These are phyloP conservation scores for Catenaria anguillulae DNA, from an alignment of 371 early-diverging fungal genomes.

Conservation along the genomic window DNA sequence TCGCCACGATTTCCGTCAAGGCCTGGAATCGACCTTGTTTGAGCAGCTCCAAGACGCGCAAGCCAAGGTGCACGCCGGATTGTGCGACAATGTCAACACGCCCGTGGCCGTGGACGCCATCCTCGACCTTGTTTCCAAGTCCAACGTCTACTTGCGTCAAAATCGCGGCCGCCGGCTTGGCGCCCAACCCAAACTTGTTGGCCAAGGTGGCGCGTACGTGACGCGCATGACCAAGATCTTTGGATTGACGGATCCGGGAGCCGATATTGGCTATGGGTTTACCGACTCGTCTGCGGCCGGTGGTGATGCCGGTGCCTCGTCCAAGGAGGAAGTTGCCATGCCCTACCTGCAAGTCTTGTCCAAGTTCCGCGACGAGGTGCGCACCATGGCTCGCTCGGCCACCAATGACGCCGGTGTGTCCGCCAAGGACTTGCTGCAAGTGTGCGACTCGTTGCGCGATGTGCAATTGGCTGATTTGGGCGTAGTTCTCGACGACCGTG, in stretches of 20 bases:
- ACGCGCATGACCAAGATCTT: constrained; percentile 54
- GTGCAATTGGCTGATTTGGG: constrained; percentile 68
- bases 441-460: constrained; percentile 80
- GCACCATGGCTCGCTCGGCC: constrained; percentile 45
- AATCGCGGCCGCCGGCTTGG: constrained; percentile 15
- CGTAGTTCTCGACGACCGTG: constrained; percentile 82
- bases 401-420: neutral
- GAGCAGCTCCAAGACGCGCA: constrained; percentile 42
- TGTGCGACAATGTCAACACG: constrained; percentile 92
- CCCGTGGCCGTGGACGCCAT: constrained; percentile 65
- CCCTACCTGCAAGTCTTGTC: constrained; percentile 68
- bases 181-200: constrained; percentile 46
- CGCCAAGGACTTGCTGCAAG: constrained; percentile 37
- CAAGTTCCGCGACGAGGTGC: constrained; percentile 73
- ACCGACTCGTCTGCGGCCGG: constrained; percentile 17
- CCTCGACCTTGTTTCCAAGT: constrained; percentile 55
- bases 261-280: constrained; percentile 36
- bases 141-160: constrained; percentile 63
- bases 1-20: constrained; percentile 48
- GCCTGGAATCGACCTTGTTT: constrained; percentile 44
- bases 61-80: constrained; percentile 60
- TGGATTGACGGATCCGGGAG: constrained; percentile 47
- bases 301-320: constrained; percentile 4
- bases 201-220: constrained; percentile 64
- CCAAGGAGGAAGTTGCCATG: constrained; percentile 49